phyloP scores from a whole-genome alignment of 305 asterid species.

The Nicotiana rustica region DNA sequence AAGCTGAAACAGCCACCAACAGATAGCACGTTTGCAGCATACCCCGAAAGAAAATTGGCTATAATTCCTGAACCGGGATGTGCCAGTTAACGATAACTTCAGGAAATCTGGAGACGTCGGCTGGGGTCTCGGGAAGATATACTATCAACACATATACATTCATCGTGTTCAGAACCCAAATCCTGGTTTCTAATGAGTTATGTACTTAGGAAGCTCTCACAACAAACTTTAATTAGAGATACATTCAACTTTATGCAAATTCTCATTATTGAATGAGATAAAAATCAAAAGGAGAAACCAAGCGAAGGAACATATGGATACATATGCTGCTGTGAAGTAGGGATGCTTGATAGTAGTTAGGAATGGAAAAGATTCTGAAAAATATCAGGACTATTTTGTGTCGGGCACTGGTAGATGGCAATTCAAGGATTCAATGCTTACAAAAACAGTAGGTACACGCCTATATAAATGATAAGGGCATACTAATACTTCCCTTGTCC shows the following conservation, averaged over 20 bases:
- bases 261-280: neutral
- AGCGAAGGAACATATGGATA: neutral
- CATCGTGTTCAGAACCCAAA: too few species aligned
- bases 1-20: too few species aligned
- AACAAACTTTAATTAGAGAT: neutral
- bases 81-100: too few species aligned
- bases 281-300: neutral
- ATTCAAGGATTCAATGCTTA: slow-evolving; percentile 27
- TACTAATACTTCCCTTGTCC: neutral
- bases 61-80: too few species aligned
- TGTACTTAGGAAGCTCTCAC: too few species aligned
- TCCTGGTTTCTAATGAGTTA: too few species aligned
- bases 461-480: slow-evolving; percentile 1
- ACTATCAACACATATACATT: too few species aligned
- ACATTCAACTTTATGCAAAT: neutral
- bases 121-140: too few species aligned
- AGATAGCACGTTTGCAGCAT: too few species aligned
- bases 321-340: neutral
- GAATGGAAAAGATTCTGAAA: slow-evolving; percentile 11
- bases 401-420: neutral
- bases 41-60: too few species aligned
- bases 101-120: too few species aligned
- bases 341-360: neutral
- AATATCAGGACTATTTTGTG: neutral
- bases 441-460: neutral